Percentiles rank a stretch among this genome's conserved stretches.
Conservation (phyloP, 2,329 filamentous ascomycete genomes). For the Ophiostoma himal-ulmi region DNA sequence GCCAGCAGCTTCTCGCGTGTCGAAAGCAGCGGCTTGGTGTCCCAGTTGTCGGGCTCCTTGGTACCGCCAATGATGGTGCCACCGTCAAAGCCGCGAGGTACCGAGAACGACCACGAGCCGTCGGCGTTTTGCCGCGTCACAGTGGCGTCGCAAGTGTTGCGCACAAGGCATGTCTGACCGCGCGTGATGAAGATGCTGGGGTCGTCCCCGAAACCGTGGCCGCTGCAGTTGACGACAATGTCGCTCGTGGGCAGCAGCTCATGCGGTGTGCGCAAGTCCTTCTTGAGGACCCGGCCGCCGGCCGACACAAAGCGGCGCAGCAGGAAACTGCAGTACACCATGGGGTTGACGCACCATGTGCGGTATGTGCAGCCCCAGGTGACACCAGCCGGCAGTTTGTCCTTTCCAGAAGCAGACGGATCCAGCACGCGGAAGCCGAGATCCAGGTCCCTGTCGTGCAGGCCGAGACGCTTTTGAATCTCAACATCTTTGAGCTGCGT, state of each 20-base stretch:
- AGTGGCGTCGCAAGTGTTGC: constrained; percentile 36
- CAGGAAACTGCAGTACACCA: constrained; percentile 47
- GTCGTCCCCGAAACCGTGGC: constrained; percentile 39
- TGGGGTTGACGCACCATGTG: constrained; percentile 51
- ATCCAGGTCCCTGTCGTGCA: constrained; percentile 33
- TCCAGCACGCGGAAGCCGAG: constrained; percentile 37
- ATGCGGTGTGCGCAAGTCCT: constrained; percentile 34
- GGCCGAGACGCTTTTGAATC: constrained; percentile 32
- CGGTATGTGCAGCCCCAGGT: constrained; percentile 46
- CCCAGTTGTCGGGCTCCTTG: constrained; percentile 55
- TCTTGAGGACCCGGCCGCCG: constrained; percentile 35
- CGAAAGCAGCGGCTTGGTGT: constrained; percentile 42
- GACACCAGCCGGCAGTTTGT: constrained; percentile 38
- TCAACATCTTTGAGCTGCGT: constrained; percentile 24
- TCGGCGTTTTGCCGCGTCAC: constrained; percentile 58
- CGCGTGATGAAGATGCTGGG: constrained; percentile 39
- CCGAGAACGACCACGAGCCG: constrained; percentile 57
- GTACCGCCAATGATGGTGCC: constrained; percentile 63
- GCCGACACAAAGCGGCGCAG: constrained; percentile 38
- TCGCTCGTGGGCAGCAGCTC: constrained; percentile 38
- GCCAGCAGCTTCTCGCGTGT: constrained; percentile 44
- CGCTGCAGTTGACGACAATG: constrained; percentile 43
- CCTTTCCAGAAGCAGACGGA: constrained; percentile 6
- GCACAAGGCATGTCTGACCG: constrained; percentile 45
- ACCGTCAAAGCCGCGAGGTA: constrained; percentile 56